Conservation (phyloP, 148 eudicot genomes). For the Heliosperma pusillum region DNA sequence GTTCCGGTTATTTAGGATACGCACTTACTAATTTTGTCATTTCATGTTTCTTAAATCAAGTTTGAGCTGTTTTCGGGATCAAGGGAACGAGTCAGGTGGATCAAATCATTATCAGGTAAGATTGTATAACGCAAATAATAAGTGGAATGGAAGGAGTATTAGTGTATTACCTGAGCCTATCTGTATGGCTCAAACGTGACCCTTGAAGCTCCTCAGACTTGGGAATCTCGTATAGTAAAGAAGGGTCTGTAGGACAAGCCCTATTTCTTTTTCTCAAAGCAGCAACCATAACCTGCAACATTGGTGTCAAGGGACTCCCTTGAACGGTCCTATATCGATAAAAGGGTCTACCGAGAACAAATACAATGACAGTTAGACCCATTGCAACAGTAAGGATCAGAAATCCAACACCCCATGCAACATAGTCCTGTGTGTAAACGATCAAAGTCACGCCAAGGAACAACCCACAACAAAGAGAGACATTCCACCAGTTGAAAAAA, state of each 20-base stretch:
- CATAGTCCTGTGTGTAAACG: conserved; percentile 47
- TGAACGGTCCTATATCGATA: conserved; percentile 38
- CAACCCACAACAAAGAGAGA: conserved; percentile 56
- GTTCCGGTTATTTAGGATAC: too few relatives aligned
- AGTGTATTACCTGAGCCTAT: conserved; percentile 47
- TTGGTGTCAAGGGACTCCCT: conserved; percentile 50
- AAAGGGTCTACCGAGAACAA: conserved; percentile 36
- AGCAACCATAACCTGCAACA: conserved; percentile 50
- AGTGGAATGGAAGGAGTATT: too few relatives aligned
- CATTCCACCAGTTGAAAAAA: conserved; percentile 78
- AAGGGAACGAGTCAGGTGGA: too few relatives aligned
- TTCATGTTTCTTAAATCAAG: too few relatives aligned
- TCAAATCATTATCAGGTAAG: too few relatives aligned
- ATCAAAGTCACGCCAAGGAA: conserved; percentile 60
- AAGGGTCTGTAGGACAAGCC: conserved; percentile 28
- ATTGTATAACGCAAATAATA: too few relatives aligned
- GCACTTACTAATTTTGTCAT: too few relatives aligned
- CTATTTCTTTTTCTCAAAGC: conserved; percentile 42
- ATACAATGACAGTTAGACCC: conserved; percentile 31
- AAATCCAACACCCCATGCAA: conserved; percentile 44
- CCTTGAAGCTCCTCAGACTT: conserved; percentile 31
- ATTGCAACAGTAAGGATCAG: conserved; percentile 28
- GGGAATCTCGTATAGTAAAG: conserved; percentile 38
- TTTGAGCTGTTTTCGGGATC: too few relatives aligned
- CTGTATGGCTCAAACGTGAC: conserved; percentile 48